Evolutionary conservation across 345 rosid genomes (phyloP).

Genomic region (Diplotaxis tenuifolia): DNA sequence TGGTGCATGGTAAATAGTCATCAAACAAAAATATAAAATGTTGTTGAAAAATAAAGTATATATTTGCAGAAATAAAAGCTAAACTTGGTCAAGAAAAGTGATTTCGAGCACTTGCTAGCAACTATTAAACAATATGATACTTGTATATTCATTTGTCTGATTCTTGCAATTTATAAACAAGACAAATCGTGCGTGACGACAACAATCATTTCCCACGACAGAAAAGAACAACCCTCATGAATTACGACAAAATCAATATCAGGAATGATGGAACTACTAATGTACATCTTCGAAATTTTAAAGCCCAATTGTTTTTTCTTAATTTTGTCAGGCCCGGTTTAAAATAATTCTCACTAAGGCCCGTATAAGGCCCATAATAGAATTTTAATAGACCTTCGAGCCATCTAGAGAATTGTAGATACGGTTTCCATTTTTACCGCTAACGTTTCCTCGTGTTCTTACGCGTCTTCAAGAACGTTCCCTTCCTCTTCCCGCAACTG

Average conservation of each 20-base stretch:
- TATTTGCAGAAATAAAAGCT: not conserved
- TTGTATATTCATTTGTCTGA: not conserved
- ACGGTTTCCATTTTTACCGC: not conserved
- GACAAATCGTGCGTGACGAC: not conserved
- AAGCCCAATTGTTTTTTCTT: no score
- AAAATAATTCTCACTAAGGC: not conserved
- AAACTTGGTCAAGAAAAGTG: conserved; percentile 2
- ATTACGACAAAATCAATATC: no score
- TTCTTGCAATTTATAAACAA: not conserved
- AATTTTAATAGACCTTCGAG: not conserved
- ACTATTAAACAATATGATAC: not conserved
- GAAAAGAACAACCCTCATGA: not conserved
- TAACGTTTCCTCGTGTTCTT: not conserved
- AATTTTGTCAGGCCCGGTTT: no score
- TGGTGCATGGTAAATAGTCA: conserved; percentile 5
- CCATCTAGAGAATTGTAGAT: conserved; percentile 13
- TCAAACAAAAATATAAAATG: not conserved
- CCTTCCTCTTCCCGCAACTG: conserved; percentile 22
- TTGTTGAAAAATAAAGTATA: conserved; percentile 7
- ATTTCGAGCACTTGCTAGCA: not conserved
- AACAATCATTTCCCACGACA: not conserved
- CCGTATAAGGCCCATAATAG: not conserved
- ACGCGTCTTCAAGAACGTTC: conserved; percentile 35
- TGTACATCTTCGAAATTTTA: no score
- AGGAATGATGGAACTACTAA: no score